Evolutionary conservation across 352 stramenopile genomes (phyloP), one percentile per base, ranked within the genome.

Genomic region (Phytopythium montanum): DNA sequence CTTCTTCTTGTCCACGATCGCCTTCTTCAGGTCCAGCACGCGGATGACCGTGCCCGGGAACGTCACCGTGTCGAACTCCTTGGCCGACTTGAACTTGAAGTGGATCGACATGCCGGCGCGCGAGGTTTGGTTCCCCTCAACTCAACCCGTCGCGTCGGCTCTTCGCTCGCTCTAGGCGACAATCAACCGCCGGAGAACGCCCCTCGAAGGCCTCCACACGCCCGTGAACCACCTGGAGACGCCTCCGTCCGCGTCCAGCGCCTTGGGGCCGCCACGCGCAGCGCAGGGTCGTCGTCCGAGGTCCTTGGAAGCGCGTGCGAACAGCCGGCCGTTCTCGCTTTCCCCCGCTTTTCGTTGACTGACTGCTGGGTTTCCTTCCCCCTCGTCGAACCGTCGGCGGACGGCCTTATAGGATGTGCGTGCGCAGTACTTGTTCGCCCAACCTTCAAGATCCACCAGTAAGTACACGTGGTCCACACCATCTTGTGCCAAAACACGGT

Each of bases 1-100:
- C 57, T 96, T 95, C 72, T 97, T 97, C 68, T 96, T 92, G 50
- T 97, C 90, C 45, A 97, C 91, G 60, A 97, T 97, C 31, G 88
- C 88, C 63, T 95, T 92, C 75, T 97, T 97, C n/a, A 97, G 74
- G 70, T 96, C 87, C 33, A 95, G 58, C 50, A 96, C 83, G 60
- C 85, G 83, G 69, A 96, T 96, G 46, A 92, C 82, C 13, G 85
- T 83, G 61, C 87, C 87, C 6, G 81, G 69, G 55, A 96, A 94
- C 44, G 82, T 90, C 29, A 96, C 84, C 31, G 85, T 94, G 66
- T 92, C 85, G 63, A 95, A 96, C 68, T 94, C 85, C 73, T 94
- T 96, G 55, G 85, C 85, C 28, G 81, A 91, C 65, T 96, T 96
- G 76, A 96, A 96, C 68, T 95, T 94, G 74, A 95, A 96, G 61